A percentile compares a stretch with the other conserved stretches of the same genome.
Conservation (phyloP, 1,139 yeast species). For the Nakaseomyces nivariensis region DNA sequence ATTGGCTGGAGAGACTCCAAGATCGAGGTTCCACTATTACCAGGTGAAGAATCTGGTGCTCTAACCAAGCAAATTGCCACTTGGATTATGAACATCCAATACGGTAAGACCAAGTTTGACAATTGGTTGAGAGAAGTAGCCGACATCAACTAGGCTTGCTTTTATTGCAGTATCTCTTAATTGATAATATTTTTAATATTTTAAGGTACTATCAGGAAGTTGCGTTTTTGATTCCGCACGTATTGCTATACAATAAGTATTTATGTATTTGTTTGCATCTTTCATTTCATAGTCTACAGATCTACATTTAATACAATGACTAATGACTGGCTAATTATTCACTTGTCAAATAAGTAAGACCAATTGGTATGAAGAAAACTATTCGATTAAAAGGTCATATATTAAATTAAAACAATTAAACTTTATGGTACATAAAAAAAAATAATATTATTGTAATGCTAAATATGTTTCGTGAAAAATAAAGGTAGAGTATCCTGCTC, state of each 20-base stretch:
- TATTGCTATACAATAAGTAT: too few species aligned
- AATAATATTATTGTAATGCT: background rate
- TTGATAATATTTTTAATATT: too few species aligned
- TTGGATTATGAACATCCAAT: constrained; percentile 86
- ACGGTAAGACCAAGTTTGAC: constrained; percentile 61
- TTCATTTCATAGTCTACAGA: too few species aligned
- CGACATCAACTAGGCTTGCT: constrained; percentile 17
- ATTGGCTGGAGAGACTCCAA: constrained; percentile 70
- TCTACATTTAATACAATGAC: too few species aligned
- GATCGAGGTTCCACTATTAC: constrained; percentile 65
- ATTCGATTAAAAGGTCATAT: too few species aligned
- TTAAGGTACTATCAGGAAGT: too few species aligned
- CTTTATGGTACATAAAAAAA: background rate
- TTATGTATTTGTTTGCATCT: too few species aligned
- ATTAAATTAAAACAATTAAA: too few species aligned
- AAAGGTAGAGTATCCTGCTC: background rate
- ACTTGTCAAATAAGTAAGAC: too few species aligned
- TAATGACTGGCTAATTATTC: too few species aligned
- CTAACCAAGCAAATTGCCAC: constrained; percentile 63
- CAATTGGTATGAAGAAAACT: too few species aligned
- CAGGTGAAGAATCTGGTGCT: constrained; percentile 71
- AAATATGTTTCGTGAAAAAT: background rate
- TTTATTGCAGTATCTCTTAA: background rate
- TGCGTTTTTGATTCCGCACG: too few species aligned
- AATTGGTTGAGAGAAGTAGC: constrained; percentile 34